Evolutionary conservation across 306 rosid species (phyloP), one percentile per base, ranked within the genome.

Genomic region (Prunus campanulata): DNA sequence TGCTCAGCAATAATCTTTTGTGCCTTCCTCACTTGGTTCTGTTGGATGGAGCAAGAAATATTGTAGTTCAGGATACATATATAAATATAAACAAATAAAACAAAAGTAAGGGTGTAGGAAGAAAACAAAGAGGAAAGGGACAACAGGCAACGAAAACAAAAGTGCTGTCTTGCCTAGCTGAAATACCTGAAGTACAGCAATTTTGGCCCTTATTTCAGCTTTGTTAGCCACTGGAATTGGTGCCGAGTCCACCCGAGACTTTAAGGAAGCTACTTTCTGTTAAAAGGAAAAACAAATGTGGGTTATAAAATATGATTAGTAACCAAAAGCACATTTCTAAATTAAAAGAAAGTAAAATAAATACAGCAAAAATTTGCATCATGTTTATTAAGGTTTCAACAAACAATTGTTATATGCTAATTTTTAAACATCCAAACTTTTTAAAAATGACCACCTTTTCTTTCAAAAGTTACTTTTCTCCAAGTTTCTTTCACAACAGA

Each of bases 1-100:
- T 91, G 93, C 81, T 96, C 97, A 27, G 96, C 98, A 81, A 89
- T 72, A 80, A 77, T 88, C 88, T 96, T 96, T 66, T 96, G 99
- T 24, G 90, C 93, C 84, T 87, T 96, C 74, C 86, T 91, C 82
- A 91, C 85, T 89, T 83, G 90, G 74, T 81, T 92, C 99, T 96
- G 76, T 73, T 74, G 46, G 46, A 51, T 16, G 27, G 9, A 13
- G n/a, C 48, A 22, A 54, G 44, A 25, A 46, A 11, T 14, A 16
- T 42, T 57, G 24, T 8, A 14, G 42, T 42, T 7, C 55, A 73
- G 49, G 67, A 76, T 11, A 27, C 1, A 11, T 14, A 11, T 15
- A 27, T 9, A 20, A 18, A 55, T 39, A 12, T 27, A 65, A 16
- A 74, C 2, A 25, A 49, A 62, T 24, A 71, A 70, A 2, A 12